phyloP scores from a whole-genome alignment of 345 rosid genomes.

The Aquilaria yunnanensis region DNA sequence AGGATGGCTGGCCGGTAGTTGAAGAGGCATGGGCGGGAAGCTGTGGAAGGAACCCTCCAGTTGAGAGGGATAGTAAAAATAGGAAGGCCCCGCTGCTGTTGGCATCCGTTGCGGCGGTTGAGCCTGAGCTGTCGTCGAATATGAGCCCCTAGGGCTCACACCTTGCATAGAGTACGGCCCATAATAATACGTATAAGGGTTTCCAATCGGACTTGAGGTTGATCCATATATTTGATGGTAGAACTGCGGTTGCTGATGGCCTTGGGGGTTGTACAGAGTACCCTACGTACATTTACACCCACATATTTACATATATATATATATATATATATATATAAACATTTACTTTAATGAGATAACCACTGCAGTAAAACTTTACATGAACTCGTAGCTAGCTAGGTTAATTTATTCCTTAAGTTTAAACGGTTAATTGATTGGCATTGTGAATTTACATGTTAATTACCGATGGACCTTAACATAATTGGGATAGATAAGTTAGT shows the following conservation, averaged over 20 bases:
- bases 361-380: no score
- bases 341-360: no score
- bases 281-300: constrained; percentile 33
- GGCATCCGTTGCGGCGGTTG: constrained; percentile 23
- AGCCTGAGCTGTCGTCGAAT: constrained; percentile 28
- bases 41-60: constrained; percentile 38
- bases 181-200: constrained; percentile 41
- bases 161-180: constrained; percentile 57
- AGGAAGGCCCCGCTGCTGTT: constrained; percentile 21
- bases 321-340: no score
- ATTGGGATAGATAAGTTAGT: constrained; percentile 1
- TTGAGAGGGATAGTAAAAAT: constrained; percentile 47
- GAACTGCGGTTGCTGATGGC: constrained; percentile 52
- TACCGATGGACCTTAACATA: neutral
- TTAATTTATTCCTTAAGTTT: no score
- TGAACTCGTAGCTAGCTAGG: no score
- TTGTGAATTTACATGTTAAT: no score
- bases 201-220: constrained; percentile 33
- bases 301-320: neutral
- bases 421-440: no score
- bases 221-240: constrained; percentile 62
- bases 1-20: constrained; percentile 25
- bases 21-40: constrained; percentile 33
- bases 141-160: constrained; percentile 32
- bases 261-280: constrained; percentile 47